Evolutionary conservation across 352 stramenopile species (phyloP), one percentile per base, ranked within the genome.

Genomic region (Phytophthora colocasiae): DNA sequence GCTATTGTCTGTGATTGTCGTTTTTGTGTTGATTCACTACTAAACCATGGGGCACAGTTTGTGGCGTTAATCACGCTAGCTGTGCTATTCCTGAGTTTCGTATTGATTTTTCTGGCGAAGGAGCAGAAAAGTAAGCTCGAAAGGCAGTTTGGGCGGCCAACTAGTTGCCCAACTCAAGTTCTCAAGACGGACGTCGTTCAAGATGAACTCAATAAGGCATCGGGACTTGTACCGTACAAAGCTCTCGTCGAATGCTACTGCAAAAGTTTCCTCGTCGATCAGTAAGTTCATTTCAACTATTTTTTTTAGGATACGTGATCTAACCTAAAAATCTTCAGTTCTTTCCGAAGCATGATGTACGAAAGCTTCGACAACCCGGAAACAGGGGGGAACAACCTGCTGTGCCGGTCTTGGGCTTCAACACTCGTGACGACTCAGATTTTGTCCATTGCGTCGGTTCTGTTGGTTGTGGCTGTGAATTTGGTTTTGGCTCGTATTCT

Each of bases 221-320:
- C 80, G 2, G 75, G 66, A 0, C 50, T 89, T 19, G 71, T 83
- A 44, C 78, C 81, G 3, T 93, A 92, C 74, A 91, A 93, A 48
- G 73, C 71, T 15, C 75, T 95, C 31, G 79, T 95, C 27, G 85
- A 93, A 69, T 95, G 87, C 71, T 93, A 81, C 62, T 95, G 85
- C 73, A 90, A 90, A 59, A 80, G 63, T 34, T 60, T 83, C 12
- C 73, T 93, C 17, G 56, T 58, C 17, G 54, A 72, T 14, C 60
- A 90, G 61, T 87, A 72, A 40, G 71, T 71, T 22, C 22, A 22
- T 22, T 22, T 22, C 22, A 22, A 1, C 0, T 22, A 2, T 22
- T 22, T 22, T 7, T n/a, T 46, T 27, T 11, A n/a, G 27, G 39
- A 19, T 41, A 41, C 17, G n/a, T 34, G 2, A 44, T 62, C n/a